A percentile compares a stretch with the other conserved stretches of the same genome.
Conservation (phyloP, 73 alveolate genomes). For the Paramecium bursaria region DNA sequence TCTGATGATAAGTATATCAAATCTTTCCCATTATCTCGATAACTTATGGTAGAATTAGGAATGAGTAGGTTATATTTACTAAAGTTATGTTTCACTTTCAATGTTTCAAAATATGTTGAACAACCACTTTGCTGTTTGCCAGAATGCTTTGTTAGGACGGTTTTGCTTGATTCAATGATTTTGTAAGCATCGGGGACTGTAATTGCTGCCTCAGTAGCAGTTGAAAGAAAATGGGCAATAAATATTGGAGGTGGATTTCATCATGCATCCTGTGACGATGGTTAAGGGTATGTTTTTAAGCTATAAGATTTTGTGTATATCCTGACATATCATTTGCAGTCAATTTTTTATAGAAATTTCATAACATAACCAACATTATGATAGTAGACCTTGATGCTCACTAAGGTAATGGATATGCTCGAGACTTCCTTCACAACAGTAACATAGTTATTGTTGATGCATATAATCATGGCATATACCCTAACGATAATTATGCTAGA, state of each 20-base stretch:
- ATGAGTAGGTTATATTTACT: constrained; percentile 70
- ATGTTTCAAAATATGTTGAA: constrained; percentile 77
- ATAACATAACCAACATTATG: constrained; percentile 69
- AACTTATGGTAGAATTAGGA: constrained; percentile 71
- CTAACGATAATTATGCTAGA: constrained; percentile 83
- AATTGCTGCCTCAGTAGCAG: constrained; percentile 77
- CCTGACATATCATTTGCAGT: constrained; percentile 86
- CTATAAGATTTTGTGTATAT: constrained; percentile 83
- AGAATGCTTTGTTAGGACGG: constrained; percentile 76
- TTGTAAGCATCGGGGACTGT: constrained; percentile 84
- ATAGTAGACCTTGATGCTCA: constrained; percentile 93
- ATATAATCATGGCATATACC: constrained; percentile 82
- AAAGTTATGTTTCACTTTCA: constrained; percentile 70
- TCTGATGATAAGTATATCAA: constrained; percentile 12
- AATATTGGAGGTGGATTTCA: constrained; percentile 93
- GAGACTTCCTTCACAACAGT: constrained; percentile 78
- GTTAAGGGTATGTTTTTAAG: background rate
- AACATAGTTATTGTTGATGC: constrained; percentile 80
- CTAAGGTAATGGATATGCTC: constrained; percentile 92
- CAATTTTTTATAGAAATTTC: constrained; percentile 68
- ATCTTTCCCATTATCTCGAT: constrained; percentile 76
- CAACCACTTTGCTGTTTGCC: constrained; percentile 87
- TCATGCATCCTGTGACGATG: constrained; percentile 75
- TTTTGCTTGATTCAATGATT: constrained; percentile 86
- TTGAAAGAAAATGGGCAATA: constrained; percentile 80